Evolutionary conservation across 306 rosid species (phyloP), one percentile per base, ranked within the genome.

Genomic region (Neltuma alba): DNA sequence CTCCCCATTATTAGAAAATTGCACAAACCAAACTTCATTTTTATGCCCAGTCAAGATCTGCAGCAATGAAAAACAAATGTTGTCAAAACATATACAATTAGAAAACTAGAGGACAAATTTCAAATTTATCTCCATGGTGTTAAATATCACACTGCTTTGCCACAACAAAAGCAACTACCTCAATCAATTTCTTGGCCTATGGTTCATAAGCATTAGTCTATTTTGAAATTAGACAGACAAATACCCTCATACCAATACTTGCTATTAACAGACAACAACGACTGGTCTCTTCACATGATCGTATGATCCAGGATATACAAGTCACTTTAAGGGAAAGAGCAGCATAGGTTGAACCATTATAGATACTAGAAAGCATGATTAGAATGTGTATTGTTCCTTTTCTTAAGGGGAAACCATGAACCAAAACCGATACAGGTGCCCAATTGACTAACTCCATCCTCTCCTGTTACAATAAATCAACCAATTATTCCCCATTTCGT

Each of bases 11-110:
- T 92, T 84, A 69, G 99, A 95, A 88, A 95, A 95, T 77, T 95
- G 97, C 63, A 92, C 96, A 89, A 87, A 91, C 99, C 97, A 91
- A 76, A 91, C 99, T 90, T 92, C 99, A 80, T 95, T 85, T 83
- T 80, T 85, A 81, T 95, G 99, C 64, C 88, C 95, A 20, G 90
- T 89, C 92, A 95, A 84, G 86, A 92, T 89, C 99, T 95, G 96
- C 89, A 83, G 38, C 4, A 65, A 79, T 64, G 54, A 72, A 15
- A 81, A 85, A 81, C 23, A 74, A 42, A 48, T 80, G 76, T 48
- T 80, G 62, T 80, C 54, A 11, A 47, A 60, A 75, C 16, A 70
- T 65, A 18, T 65, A 78, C 60, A 18, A 28, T 62, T 44, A 69
- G 68, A 62, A 50, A 66, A 27, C 70, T 40, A 72, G 27, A 76